Evolutionary conservation across 2,329 filamentous ascomycete genomes (phyloP).

Genomic region (Fonsecaea multimorphosa): DNA sequence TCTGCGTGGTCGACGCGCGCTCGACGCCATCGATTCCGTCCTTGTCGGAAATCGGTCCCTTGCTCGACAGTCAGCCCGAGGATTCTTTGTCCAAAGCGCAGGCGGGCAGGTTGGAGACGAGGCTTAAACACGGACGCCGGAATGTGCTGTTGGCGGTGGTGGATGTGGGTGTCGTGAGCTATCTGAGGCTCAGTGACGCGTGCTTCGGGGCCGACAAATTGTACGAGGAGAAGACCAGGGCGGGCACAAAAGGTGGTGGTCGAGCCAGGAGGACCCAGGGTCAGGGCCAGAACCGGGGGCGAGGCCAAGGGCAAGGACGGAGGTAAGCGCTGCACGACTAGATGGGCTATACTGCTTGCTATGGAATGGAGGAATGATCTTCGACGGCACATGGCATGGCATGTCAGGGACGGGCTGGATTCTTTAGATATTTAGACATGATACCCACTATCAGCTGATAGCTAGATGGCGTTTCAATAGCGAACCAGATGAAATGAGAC

Average conservation of each 20-base stretch:
- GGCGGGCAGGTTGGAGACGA: conserved; percentile 67
- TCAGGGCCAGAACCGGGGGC: conserved; percentile 4
- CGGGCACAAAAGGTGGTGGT: conserved; percentile 44
- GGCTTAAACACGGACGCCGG: conserved; percentile 81
- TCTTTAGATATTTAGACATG: neutral
- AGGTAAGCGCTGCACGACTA: neutral
- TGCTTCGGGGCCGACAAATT: conserved; percentile 78
- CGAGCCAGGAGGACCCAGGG: conserved; percentile 38
- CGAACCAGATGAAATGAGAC: neutral
- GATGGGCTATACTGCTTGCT: neutral
- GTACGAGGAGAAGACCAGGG: conserved; percentile 49
- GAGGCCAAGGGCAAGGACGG: neutral
- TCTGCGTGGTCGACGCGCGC: conserved; percentile 80
- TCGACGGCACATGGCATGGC: neutral
- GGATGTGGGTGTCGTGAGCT: conserved; percentile 88
- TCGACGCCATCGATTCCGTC: conserved; percentile 71
- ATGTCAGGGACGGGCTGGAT: neutral
- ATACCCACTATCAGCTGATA: conserved; percentile 16
- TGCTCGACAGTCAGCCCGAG: conserved; percentile 76
- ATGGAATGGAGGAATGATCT: neutral
- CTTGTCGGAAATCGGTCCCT: conserved; percentile 69
- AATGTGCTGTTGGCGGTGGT: conserved; percentile 87
- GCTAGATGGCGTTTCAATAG: neutral
- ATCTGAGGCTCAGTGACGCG: conserved; percentile 78
- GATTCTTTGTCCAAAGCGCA: conserved; percentile 62